Percentiles rank a stretch among this genome's conserved stretches.
Evolutionary conservation across 805 yeast genomes (phyloP).

Genomic region (Teunomyces aglyptinius): DNA sequence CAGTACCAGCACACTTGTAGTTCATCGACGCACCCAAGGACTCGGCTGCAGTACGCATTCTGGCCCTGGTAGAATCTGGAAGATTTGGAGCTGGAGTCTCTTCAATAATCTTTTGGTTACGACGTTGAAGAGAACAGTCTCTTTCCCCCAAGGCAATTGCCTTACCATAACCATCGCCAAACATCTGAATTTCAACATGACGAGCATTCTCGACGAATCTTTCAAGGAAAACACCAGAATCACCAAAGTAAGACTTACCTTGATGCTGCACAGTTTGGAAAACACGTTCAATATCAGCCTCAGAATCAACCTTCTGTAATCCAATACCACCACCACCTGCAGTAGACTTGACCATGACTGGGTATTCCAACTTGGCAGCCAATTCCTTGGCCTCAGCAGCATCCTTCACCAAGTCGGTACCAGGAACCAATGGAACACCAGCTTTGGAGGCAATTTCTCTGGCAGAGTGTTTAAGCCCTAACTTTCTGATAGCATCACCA

Average conservation of each 20-base stretch:
- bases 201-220: constrained; percentile 93
- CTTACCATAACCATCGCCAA: constrained; percentile 92
- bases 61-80: constrained; percentile 71
- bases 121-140: constrained; percentile 95
- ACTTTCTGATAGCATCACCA: constrained; percentile 85
- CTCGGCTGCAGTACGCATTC: constrained; percentile 82
- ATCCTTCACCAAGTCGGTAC: constrained; percentile 75
- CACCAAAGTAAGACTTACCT: constrained; percentile 91
- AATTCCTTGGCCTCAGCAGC: constrained; percentile 72
- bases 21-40: constrained; percentile 77
- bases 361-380: constrained; percentile 77
- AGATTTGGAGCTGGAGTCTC: constrained; percentile 97
- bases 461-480: constrained; percentile 96
- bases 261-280: constrained; percentile 92
- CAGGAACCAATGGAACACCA: constrained; percentile 97
- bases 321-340: constrained; percentile 99
- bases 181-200: constrained; percentile 94
- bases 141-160: constrained; percentile 96
- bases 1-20: constrained; percentile 97
- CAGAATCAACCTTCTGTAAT: constrained; percentile 85
- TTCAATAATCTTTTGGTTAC: constrained; percentile 94
- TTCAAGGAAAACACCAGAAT: constrained; percentile 92
- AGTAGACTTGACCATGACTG: constrained; percentile 94
- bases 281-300: constrained; percentile 75
- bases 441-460: constrained; percentile 89